Conservation (phyloP, 176 grass and related monocot genomes). For the Carex kokanica region DNA sequence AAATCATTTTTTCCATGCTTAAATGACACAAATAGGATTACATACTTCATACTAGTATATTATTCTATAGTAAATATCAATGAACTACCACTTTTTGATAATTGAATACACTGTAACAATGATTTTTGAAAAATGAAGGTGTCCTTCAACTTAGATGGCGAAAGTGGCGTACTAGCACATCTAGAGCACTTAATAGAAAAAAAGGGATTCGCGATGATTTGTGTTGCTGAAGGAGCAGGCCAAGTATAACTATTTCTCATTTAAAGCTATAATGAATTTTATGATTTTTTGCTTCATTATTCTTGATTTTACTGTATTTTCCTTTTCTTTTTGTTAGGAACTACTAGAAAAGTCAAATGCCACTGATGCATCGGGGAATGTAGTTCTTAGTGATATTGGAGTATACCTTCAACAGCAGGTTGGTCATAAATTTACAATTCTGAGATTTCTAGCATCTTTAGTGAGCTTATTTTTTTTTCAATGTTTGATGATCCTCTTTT, state of each 20-base stretch:
- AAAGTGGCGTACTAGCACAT: conserved; percentile 68
- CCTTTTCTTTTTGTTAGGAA: conserved; percentile 50
- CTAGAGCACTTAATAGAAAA: conserved; percentile 79
- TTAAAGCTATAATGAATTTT: conserved; percentile 11
- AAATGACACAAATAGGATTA: neutral
- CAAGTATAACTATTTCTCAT: conserved; percentile 48
- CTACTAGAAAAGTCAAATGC: conserved; percentile 65
- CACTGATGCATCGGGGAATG: conserved; percentile 89
- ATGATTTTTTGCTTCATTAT: conserved; percentile 7
- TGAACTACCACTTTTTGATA: neutral
- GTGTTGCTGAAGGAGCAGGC: conserved; percentile 92
- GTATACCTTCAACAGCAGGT: conserved; percentile 93
- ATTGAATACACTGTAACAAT: conserved; percentile 8
- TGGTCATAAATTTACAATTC: conserved; percentile 7
- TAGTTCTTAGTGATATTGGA: conserved; percentile 78
- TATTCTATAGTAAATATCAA: neutral
- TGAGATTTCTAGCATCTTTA: neutral
- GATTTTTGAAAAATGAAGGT: conserved; percentile 48
- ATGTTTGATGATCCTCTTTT: neutral
- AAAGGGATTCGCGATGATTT: conserved; percentile 88
- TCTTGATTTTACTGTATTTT: neutral
- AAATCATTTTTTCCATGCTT: no score
- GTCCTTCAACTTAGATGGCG: conserved; percentile 76
- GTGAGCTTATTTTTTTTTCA: neutral
- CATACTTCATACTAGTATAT: conserved; percentile 18